Evolutionary conservation across 192 early-diverging fungal species (phyloP).

Genomic region (Coemansia sp.): DNA sequence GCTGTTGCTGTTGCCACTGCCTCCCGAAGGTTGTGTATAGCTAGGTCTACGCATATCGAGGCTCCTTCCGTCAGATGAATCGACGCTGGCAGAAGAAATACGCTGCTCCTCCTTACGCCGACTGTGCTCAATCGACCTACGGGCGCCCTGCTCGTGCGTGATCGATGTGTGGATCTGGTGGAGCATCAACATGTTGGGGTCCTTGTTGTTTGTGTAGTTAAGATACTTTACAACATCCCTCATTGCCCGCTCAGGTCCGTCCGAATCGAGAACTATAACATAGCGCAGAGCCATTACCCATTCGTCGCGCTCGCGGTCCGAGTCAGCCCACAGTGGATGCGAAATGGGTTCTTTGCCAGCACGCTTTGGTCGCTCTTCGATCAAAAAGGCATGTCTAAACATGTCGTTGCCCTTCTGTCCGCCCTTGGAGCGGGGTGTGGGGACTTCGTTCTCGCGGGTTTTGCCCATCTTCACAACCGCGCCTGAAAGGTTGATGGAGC

Average conservation of each 20-base stretch:
- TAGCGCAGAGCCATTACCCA: slow-evolving; percentile 77
- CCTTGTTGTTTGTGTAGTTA: slow-evolving; percentile 39
- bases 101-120: slow-evolving; percentile 39
- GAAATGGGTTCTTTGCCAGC: slow-evolving; percentile 61
- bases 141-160: slow-evolving; percentile 50
- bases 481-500: slow-evolving; percentile 73
- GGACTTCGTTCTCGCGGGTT: slow-evolving; percentile 21
- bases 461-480: slow-evolving; percentile 55
- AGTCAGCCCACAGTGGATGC: slow-evolving; percentile 85
- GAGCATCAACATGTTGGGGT: slow-evolving; percentile 48
- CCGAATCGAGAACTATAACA: slow-evolving; percentile 56
- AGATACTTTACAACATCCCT: slow-evolving; percentile 42
- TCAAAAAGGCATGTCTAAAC: slow-evolving; percentile 82
- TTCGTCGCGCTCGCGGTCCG: slow-evolving; percentile 85
- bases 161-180: slow-evolving; percentile 55
- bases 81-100: neutral
- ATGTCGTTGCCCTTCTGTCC: slow-evolving; percentile 58
- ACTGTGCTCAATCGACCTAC: slow-evolving; percentile 41
- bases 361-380: slow-evolving; percentile 72
- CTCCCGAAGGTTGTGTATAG: neutral
- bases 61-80: neutral
- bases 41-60: neutral
- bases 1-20: neutral
- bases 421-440: slow-evolving; percentile 12
- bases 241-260: slow-evolving; percentile 52